These are phyloP conservation scores for Curvularia hawaiiensis DNA, from an alignment of 2,329 filamentous ascomycete species.

Conservation along the genomic window DNA sequence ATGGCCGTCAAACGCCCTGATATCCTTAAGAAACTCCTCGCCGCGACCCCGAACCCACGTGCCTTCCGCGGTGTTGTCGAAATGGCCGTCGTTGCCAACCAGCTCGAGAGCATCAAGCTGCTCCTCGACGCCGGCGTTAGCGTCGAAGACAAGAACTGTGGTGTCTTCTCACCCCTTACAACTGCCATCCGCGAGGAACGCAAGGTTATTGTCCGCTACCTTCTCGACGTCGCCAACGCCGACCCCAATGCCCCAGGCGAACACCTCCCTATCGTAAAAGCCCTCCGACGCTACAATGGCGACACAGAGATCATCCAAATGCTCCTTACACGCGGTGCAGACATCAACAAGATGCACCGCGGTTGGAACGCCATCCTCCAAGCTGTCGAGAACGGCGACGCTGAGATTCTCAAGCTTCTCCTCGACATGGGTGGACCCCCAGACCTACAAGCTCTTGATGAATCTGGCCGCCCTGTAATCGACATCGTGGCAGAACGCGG, in stretches of 20 bases:
- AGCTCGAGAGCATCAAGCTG: conserved; percentile 70
- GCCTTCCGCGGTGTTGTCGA: conserved; percentile 71
- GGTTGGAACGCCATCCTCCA: conserved; percentile 45
- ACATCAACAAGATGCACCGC: conserved; percentile 63
- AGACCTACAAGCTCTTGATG: conserved; percentile 39
- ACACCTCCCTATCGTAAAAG: conserved; percentile 73
- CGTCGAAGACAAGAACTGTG: conserved; percentile 74
- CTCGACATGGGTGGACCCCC: conserved; percentile 43
- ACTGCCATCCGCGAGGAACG: conserved; percentile 69
- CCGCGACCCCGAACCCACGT: conserved; percentile 61
- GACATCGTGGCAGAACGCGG: conserved; percentile 45
- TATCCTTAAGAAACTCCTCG: conserved; percentile 64
- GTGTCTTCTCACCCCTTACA: conserved; percentile 72
- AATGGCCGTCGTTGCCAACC: conserved; percentile 68
- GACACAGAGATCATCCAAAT: conserved; percentile 67
- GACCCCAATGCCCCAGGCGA: conserved; percentile 72
- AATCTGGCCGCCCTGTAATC: conserved; percentile 36
- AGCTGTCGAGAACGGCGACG: conserved; percentile 45
- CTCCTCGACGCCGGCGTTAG: conserved; percentile 68
- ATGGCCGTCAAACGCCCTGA: conserved; percentile 68
- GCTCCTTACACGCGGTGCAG: conserved; percentile 66
- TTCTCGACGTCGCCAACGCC: conserved; percentile 66
- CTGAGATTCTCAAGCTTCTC: conserved; percentile 39
- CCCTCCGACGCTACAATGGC: conserved; percentile 64
- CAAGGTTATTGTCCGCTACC: conserved; percentile 64